phyloP scores from a whole-genome alignment of 495 filamentous ascomycete species.

The Hypoxylon fuscum region DNA sequence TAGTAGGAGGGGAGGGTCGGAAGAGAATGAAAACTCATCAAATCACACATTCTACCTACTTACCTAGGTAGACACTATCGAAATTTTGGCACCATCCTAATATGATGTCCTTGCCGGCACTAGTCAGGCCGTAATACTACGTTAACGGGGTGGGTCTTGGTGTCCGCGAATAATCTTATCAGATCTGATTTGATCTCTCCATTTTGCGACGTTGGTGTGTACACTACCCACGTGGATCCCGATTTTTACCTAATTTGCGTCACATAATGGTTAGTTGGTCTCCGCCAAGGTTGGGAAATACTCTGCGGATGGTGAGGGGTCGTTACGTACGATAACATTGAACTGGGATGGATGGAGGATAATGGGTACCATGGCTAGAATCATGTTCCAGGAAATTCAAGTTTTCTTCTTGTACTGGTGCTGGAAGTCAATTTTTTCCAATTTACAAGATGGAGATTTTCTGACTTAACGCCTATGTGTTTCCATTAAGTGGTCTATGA shows the following conservation, averaged over 20 bases:
- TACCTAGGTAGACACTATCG: too few relatives aligned
- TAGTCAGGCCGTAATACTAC: slow-evolving; percentile 20
- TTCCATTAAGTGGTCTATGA: too few relatives aligned
- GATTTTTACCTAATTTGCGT: background rate
- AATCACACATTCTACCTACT: slow-evolving; percentile 4
- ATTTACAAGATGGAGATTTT: too few relatives aligned
- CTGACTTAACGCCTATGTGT: too few relatives aligned
- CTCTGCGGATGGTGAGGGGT: background rate
- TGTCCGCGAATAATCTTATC: slow-evolving; percentile 18
- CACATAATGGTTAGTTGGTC: background rate
- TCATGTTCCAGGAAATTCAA: too few relatives aligned
- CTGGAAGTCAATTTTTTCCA: too few relatives aligned
- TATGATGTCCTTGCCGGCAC: slow-evolving; percentile 12
- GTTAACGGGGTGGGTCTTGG: slow-evolving; percentile 16
- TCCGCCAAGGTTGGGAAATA: background rate
- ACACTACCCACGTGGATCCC: slow-evolving; percentile 5
- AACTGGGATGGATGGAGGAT: background rate
- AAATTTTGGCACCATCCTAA: slow-evolving; percentile 1
- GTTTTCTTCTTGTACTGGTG: too few relatives aligned
- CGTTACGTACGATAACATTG: background rate
- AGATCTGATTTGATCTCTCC: slow-evolving; percentile 1
- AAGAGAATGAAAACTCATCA: background rate
- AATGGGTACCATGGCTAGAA: too few relatives aligned
- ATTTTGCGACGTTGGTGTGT: slow-evolving; percentile 10
- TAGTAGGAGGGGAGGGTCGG: background rate